phyloP scores from a whole-genome alignment of 805 yeast species.

The Metschnikowia cerradonensis region DNA sequence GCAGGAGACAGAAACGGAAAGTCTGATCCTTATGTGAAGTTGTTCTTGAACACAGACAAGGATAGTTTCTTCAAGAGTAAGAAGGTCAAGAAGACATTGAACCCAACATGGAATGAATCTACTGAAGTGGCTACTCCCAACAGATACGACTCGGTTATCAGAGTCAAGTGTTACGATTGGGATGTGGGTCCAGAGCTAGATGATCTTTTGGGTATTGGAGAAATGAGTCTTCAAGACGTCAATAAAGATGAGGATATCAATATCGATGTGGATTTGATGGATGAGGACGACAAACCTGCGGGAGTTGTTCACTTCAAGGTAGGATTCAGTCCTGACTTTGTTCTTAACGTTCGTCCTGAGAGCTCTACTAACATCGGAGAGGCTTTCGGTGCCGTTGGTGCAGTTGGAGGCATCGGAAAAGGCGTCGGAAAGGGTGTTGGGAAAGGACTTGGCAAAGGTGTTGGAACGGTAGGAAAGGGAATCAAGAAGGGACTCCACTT shows the following conservation, averaged over 20 bases:
- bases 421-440: slow-evolving; percentile 21
- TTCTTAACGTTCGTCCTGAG: slow-evolving; percentile 42
- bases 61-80: slow-evolving; percentile 67
- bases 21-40: slow-evolving; percentile 84
- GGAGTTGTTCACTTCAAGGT: slow-evolving; percentile 63
- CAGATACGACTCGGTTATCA: slow-evolving; percentile 56
- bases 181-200: slow-evolving; percentile 87
- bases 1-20: slow-evolving; percentile 91
- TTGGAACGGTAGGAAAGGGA: slow-evolving; percentile 33
- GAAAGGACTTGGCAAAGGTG: slow-evolving; percentile 26
- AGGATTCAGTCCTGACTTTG: slow-evolving; percentile 67
- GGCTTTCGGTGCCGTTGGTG: slow-evolving; percentile 39
- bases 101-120: slow-evolving; percentile 86
- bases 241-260: slow-evolving; percentile 36
- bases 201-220: slow-evolving; percentile 71
- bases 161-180: slow-evolving; percentile 75
- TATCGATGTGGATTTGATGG: slow-evolving; percentile 45
- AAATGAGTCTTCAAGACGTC: slow-evolving; percentile 53
- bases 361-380: slow-evolving; percentile 37
- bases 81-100: slow-evolving; percentile 77
- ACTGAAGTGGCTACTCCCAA: slow-evolving; percentile 54
- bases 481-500: slow-evolving; percentile 36
- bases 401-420: slow-evolving; percentile 18
- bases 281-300: slow-evolving; percentile 47
- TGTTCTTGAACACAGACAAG: slow-evolving; percentile 60